These are phyloP conservation scores for Colletotrichum salicis DNA, from an alignment of 2,329 filamentous ascomycete species.

Conservation along the genomic window DNA sequence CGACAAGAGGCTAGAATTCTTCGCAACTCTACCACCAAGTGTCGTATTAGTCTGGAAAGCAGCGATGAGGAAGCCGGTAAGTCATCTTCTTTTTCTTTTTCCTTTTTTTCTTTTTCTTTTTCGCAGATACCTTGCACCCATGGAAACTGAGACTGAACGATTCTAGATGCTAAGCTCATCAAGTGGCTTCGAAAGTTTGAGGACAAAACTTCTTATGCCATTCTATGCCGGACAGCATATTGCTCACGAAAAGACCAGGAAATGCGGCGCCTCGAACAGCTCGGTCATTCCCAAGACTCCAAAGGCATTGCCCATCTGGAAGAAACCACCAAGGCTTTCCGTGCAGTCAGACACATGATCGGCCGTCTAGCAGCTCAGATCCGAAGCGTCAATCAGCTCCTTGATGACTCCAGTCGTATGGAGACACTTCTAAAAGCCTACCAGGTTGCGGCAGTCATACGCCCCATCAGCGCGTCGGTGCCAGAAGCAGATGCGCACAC, in stretches of 20 bases:
- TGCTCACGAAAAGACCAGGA: conserved; percentile 15
- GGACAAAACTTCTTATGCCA: neutral
- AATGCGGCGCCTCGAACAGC: conserved; percentile 12
- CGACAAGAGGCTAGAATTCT: conserved; percentile 39
- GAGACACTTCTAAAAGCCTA: conserved; percentile 45
- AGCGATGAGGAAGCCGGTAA: fast-evolving
- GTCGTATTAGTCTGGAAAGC: neutral
- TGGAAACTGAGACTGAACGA: neutral
- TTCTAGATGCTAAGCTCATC: neutral
- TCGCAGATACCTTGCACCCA: neutral
- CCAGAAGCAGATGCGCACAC: conserved; percentile 43
- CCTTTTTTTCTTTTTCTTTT: too few species aligned
- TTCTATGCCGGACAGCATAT: neutral
- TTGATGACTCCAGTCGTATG: conserved; percentile 46
- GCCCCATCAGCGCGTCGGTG: conserved; percentile 22
- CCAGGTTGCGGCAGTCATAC: conserved; percentile 40
- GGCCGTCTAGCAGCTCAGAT: conserved; percentile 57
- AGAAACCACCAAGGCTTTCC: conserved; percentile 38
- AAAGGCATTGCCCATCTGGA: neutral
- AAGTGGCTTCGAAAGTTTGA: conserved; percentile 1
- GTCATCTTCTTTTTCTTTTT: neutral
- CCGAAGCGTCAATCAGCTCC: conserved; percentile 49
- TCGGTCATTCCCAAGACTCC: neutral
- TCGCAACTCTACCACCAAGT: conserved; percentile 31
- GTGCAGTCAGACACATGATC: conserved; percentile 51